Base-by-base conservation (phyloP, 768 basidiomycete genomes). In the Sporobolomyces phaffii region DNA sequence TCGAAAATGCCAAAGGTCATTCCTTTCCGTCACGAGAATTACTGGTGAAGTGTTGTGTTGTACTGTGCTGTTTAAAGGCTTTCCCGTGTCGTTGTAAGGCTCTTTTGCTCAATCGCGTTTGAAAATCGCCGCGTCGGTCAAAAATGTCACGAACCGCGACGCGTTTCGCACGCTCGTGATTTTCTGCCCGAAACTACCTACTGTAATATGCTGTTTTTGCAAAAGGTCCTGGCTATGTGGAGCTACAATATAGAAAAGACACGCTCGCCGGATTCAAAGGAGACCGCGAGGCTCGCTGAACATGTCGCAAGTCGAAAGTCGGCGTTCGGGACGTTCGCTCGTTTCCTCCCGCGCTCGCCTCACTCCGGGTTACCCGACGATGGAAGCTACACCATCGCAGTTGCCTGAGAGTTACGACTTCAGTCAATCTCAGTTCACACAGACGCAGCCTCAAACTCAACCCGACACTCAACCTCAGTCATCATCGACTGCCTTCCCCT, bases 1-100 rank as follows among this genome's bases (percentile, higher is more conserved):
- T 73, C 72, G 75, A 71, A 62, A 13, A 28, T 65, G 52, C 62
- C 62, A 1, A 43, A 38, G 17, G 26, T 73, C 38, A 62, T 76
- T 4, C 68, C 70, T 15, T 61, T 43, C 26, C 52, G 75, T 11
- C 29, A 26, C 9, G 29, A 24, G 6, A 65, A 65, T 22, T 73
- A 73, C 50, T 73, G 73, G 72, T 73, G 34, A 38, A 49, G 26
- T 18, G 48, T 50, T 50, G n/a, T n/a, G n/a, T n/a, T 29, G 10
- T 5, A 28, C 36, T 51, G 29, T 51, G 4, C 36, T 14, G 33
- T 34, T 24, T 20, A 24, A 7, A 24, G 22, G 9, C 18, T 7
- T 40, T 1, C 31, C 34, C 31, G 8, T 26, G 33, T 53, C 34
- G 52, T 38, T 53, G 52, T 24, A 24, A n/a, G n/a, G n/a, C n/a